A percentile compares a stretch with the other conserved stretches of the same genome.
Evolutionary conservation across 106 monocot species (phyloP).

Genomic region (Dactylorhiza incarnata): DNA sequence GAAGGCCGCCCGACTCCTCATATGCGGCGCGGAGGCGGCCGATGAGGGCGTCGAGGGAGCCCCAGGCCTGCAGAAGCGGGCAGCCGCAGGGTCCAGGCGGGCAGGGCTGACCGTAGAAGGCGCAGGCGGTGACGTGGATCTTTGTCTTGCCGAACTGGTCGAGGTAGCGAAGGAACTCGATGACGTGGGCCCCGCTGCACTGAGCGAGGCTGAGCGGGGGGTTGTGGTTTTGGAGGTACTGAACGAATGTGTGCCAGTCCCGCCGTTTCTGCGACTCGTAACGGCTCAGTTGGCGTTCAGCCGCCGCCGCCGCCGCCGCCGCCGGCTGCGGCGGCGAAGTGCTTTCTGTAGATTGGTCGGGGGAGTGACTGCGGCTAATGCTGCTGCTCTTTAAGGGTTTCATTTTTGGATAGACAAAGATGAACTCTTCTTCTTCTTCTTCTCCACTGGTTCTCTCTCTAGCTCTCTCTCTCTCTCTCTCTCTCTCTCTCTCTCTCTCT

Average conservation of each 20-base stretch:
- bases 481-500: too few species aligned
- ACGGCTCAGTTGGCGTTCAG: too few species aligned
- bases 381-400: too few species aligned
- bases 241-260: constrained; percentile 63
- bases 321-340: too few species aligned
- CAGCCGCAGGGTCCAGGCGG: constrained; percentile 42
- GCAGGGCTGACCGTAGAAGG: constrained; percentile 37
- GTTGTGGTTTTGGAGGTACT: constrained; percentile 51
- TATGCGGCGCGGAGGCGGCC: constrained; percentile 7
- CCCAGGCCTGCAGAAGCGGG: constrained; percentile 47
- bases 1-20: too few species aligned
- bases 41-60: constrained; percentile 49
- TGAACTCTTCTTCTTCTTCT: too few species aligned
- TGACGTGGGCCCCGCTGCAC: constrained; percentile 57
- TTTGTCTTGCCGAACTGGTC: constrained; percentile 65
- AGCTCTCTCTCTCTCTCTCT: too few species aligned
- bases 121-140: constrained; percentile 37
- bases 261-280: constrained; percentile 64
- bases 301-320: constrained; percentile 1
- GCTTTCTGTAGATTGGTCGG: too few species aligned
- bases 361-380: too few species aligned
- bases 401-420: too few species aligned
- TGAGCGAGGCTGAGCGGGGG: constrained; percentile 37
- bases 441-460: too few species aligned
- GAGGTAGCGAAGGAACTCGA: constrained; percentile 45